These are phyloP conservation scores for Ciborinia camelliae DNA, from an alignment of 2,329 filamentous ascomycete genomes.

Conservation along the genomic window DNA sequence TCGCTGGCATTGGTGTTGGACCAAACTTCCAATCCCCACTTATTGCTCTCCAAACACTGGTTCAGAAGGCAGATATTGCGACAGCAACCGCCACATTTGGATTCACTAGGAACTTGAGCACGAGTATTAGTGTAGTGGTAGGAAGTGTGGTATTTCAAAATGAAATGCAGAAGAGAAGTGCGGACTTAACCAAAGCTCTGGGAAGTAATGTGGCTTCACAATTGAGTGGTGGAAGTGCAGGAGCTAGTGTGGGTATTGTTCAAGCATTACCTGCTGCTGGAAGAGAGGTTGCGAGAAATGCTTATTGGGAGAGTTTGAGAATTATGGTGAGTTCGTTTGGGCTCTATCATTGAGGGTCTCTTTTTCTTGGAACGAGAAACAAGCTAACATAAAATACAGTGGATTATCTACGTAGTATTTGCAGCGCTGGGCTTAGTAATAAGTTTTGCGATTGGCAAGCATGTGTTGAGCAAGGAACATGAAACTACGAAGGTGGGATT, in stretches of 20 bases:
- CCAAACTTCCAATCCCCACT: conserved; percentile 68
- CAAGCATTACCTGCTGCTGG: conserved; percentile 26
- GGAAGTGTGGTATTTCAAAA: conserved; percentile 52
- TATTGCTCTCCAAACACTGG: conserved; percentile 63
- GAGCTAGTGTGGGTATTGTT: conserved; percentile 32
- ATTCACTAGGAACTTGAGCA: conserved; percentile 47
- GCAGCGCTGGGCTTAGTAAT: conserved; percentile 39
- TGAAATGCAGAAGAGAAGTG: conserved; percentile 38
- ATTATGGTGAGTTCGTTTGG: conserved; percentile 26
- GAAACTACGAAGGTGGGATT: conserved; percentile 50
- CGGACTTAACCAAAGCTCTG: conserved; percentile 25
- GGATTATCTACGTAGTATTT: conserved; percentile 36
- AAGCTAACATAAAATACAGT: conserved; percentile 18
- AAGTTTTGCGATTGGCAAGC: conserved; percentile 45
- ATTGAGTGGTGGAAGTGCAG: conserved; percentile 33
- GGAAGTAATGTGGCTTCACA: conserved; percentile 27
- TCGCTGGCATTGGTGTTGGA: conserved; percentile 62
- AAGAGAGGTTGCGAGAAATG: conserved; percentile 28
- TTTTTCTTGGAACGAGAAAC: no score
- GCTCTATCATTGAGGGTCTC: background rate
- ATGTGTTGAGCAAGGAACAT: conserved; percentile 47
- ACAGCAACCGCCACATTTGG: conserved; percentile 62
- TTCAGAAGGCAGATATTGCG: conserved; percentile 62
- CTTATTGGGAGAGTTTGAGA: conserved; percentile 30
- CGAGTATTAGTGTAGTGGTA: conserved; percentile 47